These are phyloP conservation scores for Nothophytophthora sp. DNA, from an alignment of 352 stramenopile species.

Conservation along the genomic window DNA sequence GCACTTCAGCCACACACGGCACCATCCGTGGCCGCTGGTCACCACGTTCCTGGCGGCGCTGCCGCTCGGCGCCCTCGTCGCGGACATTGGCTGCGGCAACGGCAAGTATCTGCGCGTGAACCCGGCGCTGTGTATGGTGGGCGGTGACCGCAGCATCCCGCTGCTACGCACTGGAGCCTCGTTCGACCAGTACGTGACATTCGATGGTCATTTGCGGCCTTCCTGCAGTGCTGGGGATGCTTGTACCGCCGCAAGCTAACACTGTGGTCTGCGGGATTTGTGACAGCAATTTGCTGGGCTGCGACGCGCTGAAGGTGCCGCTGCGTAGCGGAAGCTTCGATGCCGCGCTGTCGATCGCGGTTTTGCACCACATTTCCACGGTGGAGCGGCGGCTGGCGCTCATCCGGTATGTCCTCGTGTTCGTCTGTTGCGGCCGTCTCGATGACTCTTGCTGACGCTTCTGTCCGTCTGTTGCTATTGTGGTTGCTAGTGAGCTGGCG, in stretches of 20 bases:
- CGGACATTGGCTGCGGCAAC: conserved; percentile 83
- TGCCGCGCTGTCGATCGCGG: conserved; percentile 81
- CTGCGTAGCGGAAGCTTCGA: conserved; percentile 63
- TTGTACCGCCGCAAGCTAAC: neutral
- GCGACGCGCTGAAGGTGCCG: conserved; percentile 68
- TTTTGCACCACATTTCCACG: conserved; percentile 86
- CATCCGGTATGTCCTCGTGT: conserved; percentile 42
- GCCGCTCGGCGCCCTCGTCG: conserved; percentile 53
- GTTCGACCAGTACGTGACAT: conserved; percentile 33
- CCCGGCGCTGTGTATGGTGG: conserved; percentile 60
- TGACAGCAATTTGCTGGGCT: conserved; percentile 61
- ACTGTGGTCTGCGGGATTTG: neutral
- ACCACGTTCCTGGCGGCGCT: conserved; percentile 56
- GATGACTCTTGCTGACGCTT: too few relatives aligned
- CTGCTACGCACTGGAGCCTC: conserved; percentile 54
- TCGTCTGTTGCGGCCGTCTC: too few relatives aligned
- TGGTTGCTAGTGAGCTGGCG: conserved; percentile 78
- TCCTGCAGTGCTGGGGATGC: neutral
- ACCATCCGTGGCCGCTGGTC: conserved; percentile 82
- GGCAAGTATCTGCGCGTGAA: conserved; percentile 82
- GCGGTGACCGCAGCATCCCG: conserved; percentile 74
- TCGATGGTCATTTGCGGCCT: neutral
- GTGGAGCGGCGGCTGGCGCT: conserved; percentile 65
- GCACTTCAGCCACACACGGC: conserved; percentile 83
- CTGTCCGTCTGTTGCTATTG: too few relatives aligned